These are phyloP conservation scores for Cercophora sp. DNA, from an alignment of 495 filamentous ascomycete genomes.

Conservation along the genomic window DNA sequence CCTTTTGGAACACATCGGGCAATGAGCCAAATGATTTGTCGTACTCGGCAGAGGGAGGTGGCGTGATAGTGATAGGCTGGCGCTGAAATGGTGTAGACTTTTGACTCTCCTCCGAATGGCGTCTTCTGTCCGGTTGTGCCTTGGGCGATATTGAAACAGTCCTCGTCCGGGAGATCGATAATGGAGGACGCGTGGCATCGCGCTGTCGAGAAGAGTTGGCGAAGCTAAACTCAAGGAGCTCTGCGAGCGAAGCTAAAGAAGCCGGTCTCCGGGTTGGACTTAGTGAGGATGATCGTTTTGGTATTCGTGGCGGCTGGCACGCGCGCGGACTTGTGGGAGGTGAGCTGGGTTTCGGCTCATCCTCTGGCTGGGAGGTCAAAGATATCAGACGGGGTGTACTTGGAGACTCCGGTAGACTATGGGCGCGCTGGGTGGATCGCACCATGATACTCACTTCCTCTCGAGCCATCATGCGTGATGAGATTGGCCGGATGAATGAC, in stretches of 20 bases:
- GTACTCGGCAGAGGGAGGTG: constrained; percentile 17
- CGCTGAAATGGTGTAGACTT: neutral
- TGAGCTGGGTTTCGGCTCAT: neutral
- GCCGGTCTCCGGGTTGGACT: constrained; percentile 2
- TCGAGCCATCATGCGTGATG: constrained; percentile 42
- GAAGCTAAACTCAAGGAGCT: constrained; percentile 25
- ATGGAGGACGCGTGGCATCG: neutral
- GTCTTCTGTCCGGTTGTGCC: constrained; percentile 13
- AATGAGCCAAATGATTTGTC: constrained; percentile 8
- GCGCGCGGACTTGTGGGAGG: neutral
- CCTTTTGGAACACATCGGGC: neutral
- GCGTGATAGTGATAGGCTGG: constrained; percentile 6
- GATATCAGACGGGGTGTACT: constrained; percentile 6
- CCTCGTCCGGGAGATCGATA: constrained; percentile 10
- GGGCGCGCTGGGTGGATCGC: constrained; percentile 27
- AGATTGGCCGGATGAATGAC: constrained; percentile 45
- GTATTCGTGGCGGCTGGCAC: constrained; percentile 11
- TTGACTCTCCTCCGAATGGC: neutral
- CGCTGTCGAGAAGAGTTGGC: neutral
- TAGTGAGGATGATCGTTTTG: constrained; percentile 16
- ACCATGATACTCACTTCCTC: constrained; percentile 29
- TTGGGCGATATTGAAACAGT: constrained; percentile 23
- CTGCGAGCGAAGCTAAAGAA: constrained; percentile 14
- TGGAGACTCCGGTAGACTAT: constrained; percentile 37
- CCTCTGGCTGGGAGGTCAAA: neutral